A percentile compares a stretch with the other conserved stretches of the same genome.
phyloP scores from a whole-genome alignment of 805 yeast genomes.

The Kodamaea neixiangensis region DNA sequence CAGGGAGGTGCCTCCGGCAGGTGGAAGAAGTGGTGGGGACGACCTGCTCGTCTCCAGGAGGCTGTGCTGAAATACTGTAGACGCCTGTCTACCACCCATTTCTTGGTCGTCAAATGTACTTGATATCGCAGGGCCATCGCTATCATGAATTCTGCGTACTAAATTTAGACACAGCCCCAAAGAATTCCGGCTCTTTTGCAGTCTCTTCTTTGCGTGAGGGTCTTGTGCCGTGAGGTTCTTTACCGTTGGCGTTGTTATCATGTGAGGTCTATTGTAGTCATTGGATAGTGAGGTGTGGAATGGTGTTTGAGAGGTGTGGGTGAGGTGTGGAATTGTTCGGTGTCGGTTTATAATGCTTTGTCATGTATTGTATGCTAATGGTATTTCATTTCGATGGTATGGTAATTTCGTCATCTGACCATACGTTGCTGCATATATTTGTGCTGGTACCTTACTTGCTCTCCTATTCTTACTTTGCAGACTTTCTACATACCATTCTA shows the following conservation, averaged over 20 bases:
- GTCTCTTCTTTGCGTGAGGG: not conserved
- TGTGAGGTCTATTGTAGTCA: not conserved
- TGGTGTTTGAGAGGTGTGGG: not conserved
- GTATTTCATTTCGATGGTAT: not conserved
- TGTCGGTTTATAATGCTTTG: no score
- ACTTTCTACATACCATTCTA: no score
- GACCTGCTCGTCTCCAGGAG: no score
- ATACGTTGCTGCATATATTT: no score
- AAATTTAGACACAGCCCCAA: not conserved
- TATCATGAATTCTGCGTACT: not conserved
- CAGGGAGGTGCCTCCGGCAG: not conserved
- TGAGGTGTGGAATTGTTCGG: not conserved
- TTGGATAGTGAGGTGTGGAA: not conserved
- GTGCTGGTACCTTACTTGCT: no score
- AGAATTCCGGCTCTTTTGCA: not conserved
- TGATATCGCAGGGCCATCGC: not conserved
- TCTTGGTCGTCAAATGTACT: not conserved
- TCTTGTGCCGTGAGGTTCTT: not conserved
- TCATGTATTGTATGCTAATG: no score
- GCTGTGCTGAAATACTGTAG: not conserved
- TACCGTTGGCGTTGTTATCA: not conserved
- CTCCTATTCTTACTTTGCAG: no score
- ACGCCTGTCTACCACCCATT: not conserved
- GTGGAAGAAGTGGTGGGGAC: not conserved
- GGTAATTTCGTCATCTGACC: no score